A percentile compares a stretch with the other conserved stretches of the same genome.
Evolutionary conservation across 208 protist genomes (phyloP).

Genomic region (Trypanosoma brucei): DNA sequence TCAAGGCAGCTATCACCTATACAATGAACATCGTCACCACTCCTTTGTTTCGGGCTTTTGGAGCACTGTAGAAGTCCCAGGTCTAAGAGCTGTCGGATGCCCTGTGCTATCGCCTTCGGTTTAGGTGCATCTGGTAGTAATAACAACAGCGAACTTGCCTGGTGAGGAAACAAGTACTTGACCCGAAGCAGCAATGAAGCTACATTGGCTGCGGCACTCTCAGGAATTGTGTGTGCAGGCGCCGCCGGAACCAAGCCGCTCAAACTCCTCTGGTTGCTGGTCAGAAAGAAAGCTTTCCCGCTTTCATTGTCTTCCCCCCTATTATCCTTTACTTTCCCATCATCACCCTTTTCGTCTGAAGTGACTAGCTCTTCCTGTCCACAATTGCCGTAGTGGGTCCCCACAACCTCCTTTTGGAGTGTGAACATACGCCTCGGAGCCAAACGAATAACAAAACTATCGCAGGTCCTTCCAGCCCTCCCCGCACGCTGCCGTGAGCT

Average conservation of each 20-base stretch:
- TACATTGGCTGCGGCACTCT: slow-evolving; percentile 28
- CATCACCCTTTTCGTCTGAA: neutral
- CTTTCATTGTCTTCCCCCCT: neutral
- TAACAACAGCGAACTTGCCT: slow-evolving; percentile 18
- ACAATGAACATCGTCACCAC: neutral
- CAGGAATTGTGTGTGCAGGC: slow-evolving; percentile 4
- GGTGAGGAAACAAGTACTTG: slow-evolving; percentile 41
- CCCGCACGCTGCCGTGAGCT: slow-evolving; percentile 59
- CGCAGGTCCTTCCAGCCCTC: slow-evolving; percentile 57
- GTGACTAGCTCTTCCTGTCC: too few relatives aligned
- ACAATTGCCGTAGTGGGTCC: neutral
- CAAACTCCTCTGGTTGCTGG: neutral
- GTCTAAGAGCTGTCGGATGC: slow-evolving; percentile 44
- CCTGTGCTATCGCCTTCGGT: slow-evolving; percentile 20
- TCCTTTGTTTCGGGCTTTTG: neutral
- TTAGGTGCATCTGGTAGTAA: slow-evolving; percentile 36
- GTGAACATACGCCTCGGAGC: slow-evolving; percentile 34
- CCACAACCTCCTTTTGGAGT: neutral
- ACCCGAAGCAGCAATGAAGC: slow-evolving; percentile 50
- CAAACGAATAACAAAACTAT: slow-evolving; percentile 68
- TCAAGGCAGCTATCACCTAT: neutral
- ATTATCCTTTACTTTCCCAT: neutral
- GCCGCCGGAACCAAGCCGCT: slow-evolving; percentile 1
- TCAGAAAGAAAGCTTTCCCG: neutral
- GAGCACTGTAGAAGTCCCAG: slow-evolving; percentile 32